Evolutionary conservation across 768 basidiomycete species (phyloP).

Genomic region (Pisolithus orientalis): DNA sequence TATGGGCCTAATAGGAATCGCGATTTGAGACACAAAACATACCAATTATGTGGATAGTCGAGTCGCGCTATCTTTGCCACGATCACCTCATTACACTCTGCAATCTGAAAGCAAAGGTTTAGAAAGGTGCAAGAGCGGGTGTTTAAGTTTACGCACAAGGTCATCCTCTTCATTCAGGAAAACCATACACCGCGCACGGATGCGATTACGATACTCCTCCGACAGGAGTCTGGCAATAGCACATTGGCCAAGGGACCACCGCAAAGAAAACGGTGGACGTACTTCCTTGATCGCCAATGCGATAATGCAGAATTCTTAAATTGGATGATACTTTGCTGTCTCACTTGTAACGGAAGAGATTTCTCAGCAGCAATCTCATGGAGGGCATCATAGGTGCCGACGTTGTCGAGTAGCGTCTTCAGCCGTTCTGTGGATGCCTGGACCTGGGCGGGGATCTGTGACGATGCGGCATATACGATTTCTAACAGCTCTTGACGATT

Average conservation of each 20-base stretch:
- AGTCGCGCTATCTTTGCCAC: conserved; percentile 70
- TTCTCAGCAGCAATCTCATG: conserved; percentile 65
- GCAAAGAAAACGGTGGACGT: conserved; percentile 13
- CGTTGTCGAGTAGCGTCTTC: conserved; percentile 57
- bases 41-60: conserved; percentile 77
- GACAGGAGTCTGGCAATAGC: conserved; percentile 49
- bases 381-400: conserved; percentile 66
- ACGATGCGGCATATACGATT: conserved; percentile 61
- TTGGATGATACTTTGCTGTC: conserved; percentile 81
- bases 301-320: conserved; percentile 75
- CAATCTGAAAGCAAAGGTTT: conserved; percentile 40
- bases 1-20: conserved; percentile 1
- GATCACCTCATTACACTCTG: conserved; percentile 69
- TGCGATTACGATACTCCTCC: conserved; percentile 59
- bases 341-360: conserved; percentile 55
- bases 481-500: conserved; percentile 61
- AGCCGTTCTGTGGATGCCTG: conserved; percentile 52
- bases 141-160: conserved; percentile 37
- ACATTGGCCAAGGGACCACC: conserved; percentile 5
- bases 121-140: neutral
- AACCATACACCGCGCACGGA: conserved; percentile 55
- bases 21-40: conserved; percentile 11
- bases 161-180: conserved; percentile 78
- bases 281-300: conserved; percentile 81
- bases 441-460: conserved; percentile 54